These are phyloP conservation scores for Trichoderma asperellum DNA, from an alignment of 2,329 filamentous ascomycete genomes.

Conservation along the genomic window DNA sequence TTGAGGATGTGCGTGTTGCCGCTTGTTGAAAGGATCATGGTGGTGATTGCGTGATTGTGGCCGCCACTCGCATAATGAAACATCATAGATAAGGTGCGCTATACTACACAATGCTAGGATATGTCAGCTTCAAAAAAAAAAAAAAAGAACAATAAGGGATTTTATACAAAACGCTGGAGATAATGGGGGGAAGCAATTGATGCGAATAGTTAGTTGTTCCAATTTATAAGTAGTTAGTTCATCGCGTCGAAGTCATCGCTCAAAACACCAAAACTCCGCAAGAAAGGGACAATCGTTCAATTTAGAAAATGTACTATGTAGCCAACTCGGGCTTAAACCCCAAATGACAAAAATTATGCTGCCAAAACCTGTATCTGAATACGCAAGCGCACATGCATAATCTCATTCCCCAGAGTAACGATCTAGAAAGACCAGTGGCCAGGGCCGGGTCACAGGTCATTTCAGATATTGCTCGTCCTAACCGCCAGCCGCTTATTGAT, in stretches of 20 bases:
- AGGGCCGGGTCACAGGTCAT: not conserved
- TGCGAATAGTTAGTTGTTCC: not conserved
- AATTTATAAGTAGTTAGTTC: not conserved
- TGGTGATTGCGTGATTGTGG: slow-evolving; percentile 25
- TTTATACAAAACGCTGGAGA: not conserved
- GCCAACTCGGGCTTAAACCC: not conserved
- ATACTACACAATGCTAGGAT: not conserved
- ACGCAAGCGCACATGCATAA: slow-evolving; percentile 11
- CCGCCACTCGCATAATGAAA: slow-evolving; percentile 25
- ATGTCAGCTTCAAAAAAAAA: not conserved
- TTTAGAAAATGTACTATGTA: not conserved
- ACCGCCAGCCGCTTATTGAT: slow-evolving; percentile 1
- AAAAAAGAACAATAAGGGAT: not conserved
- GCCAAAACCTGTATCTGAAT: not conserved
- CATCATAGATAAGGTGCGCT: slow-evolving; percentile 11
- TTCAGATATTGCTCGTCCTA: not conserved
- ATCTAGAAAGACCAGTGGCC: not conserved
- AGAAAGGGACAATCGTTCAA: not conserved
- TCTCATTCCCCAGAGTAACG: slow-evolving; percentile 11
- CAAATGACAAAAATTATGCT: not conserved
- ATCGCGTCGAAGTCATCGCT: not conserved
- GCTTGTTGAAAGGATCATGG: slow-evolving; percentile 18
- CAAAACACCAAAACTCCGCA: not conserved
- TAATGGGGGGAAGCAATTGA: not conserved
- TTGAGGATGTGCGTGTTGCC: slow-evolving; percentile 8